Percentiles rank a stretch among this genome's conserved stretches.
Evolutionary conservation across 1,284 basidiomycete genomes (phyloP).

Genomic region (Ganoderma boninense): DNA sequence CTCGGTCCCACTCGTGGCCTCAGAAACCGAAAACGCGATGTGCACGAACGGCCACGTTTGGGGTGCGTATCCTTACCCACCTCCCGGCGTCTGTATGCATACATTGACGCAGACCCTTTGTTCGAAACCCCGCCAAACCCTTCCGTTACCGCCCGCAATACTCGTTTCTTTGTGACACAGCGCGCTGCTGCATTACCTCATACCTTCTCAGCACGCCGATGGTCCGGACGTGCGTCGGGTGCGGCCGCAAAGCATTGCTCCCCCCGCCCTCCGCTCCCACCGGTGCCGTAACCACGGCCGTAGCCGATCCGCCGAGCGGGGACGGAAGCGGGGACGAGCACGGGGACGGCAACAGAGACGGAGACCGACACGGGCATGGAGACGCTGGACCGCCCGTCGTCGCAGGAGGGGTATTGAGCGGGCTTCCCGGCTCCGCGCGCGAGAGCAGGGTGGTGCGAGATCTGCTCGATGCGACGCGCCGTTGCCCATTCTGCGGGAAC

Average conservation of each 20-base stretch:
- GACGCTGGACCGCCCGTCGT: constrained; percentile 5
- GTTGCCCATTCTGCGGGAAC: constrained; percentile 76
- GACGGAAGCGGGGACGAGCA: constrained; percentile 7
- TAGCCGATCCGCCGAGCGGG: background rate
- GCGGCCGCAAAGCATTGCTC: constrained; percentile 73
- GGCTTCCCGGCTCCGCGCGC: constrained; percentile 50
- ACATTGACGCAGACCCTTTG: background rate
- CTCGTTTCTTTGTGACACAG: constrained; percentile 44
- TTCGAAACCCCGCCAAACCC: background rate
- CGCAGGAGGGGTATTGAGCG: constrained; percentile 41
- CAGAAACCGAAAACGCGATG: constrained; percentile 60
- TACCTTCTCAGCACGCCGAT: constrained; percentile 72
- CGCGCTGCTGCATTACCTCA: constrained; percentile 75
- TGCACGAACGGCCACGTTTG: constrained; percentile 76
- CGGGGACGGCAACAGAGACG: constrained; percentile 6
- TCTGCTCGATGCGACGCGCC: constrained; percentile 66
- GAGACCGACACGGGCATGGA: constrained; percentile 10
- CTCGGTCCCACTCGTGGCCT: constrained; percentile 57
- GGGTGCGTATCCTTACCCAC: constrained; percentile 51
- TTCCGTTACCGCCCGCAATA: background rate
- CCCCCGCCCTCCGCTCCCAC: constrained; percentile 47
- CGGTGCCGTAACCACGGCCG: constrained; percentile 8
- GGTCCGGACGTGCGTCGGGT: constrained; percentile 76
- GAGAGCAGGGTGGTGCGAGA: constrained; percentile 73
- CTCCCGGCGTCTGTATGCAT: background rate